phyloP scores from a whole-genome alignment of 2,329 filamentous ascomycete species.

The Beauveria asiatica region DNA sequence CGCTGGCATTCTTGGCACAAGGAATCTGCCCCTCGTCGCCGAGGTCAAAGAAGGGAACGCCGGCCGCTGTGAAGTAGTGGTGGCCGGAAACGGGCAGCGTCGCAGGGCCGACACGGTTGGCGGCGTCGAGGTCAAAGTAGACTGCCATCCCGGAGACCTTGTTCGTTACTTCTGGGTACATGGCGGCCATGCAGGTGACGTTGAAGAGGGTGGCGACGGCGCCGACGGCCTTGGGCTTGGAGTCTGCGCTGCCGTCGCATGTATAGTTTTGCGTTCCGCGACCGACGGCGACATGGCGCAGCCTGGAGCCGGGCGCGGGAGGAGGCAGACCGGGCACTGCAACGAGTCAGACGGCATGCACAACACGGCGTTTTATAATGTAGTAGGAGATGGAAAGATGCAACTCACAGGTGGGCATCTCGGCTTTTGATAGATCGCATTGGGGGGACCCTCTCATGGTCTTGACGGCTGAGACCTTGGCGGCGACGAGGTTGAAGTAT shows the following conservation, averaged over 20 bases:
- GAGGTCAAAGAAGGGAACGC: conserved; percentile 74
- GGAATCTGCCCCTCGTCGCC: conserved; percentile 50
- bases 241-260: conserved; percentile 51
- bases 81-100: conserved; percentile 61
- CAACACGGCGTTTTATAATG: background rate
- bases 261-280: conserved; percentile 93
- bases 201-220: conserved; percentile 84
- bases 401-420: conserved; percentile 32
- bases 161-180: conserved; percentile 57
- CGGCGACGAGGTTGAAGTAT: conserved; percentile 53
- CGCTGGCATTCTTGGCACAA: conserved; percentile 53
- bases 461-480: conserved; percentile 43
- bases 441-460: conserved; percentile 31
- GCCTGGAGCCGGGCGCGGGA: conserved; percentile 49
- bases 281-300: conserved; percentile 76
- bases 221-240: conserved; percentile 58
- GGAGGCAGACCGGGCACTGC: conserved; percentile 45
- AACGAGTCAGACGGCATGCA: background rate
- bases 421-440: conserved; percentile 47
- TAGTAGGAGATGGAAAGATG: background rate
- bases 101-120: conserved; percentile 42
- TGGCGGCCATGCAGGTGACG: conserved; percentile 67
- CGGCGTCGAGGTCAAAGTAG: conserved; percentile 48
- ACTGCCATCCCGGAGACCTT: conserved; percentile 60
- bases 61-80: conserved; percentile 69